phyloP scores from a whole-genome alignment of 1,284 basidiomycete genomes.

The Ceratobasidium sp. region DNA sequence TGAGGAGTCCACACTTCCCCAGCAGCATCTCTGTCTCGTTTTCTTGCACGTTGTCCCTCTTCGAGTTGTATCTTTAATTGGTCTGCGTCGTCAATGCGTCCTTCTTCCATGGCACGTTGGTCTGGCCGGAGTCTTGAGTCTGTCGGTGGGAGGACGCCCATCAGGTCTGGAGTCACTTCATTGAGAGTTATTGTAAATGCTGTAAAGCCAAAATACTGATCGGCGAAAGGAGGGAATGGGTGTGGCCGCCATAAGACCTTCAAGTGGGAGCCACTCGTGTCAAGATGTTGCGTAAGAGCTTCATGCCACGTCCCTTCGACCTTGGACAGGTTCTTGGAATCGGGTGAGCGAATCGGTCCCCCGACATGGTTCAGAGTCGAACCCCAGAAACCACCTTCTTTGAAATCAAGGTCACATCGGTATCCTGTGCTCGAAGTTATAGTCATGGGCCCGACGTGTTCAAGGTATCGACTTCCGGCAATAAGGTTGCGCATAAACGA shows the following conservation, averaged over 20 bases:
- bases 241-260: conserved; percentile 76
- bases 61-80: conserved; percentile 77
- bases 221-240: conserved; percentile 74
- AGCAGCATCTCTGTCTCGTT: conserved; percentile 61
- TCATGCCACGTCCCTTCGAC: conserved; percentile 88
- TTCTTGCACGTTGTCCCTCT: conserved; percentile 53
- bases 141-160: conserved; percentile 74
- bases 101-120: conserved; percentile 85
- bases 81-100: conserved; percentile 78
- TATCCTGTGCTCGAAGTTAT: conserved; percentile 67
- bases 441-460: conserved; percentile 76
- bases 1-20: conserved; percentile 64
- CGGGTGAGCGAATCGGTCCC: conserved; percentile 63
- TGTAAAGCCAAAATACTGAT: conserved; percentile 84
- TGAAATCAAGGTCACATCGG: conserved; percentile 78
- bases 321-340: conserved; percentile 60
- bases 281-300: conserved; percentile 68
- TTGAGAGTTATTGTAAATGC: conserved; percentile 81
- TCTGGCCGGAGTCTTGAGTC: conserved; percentile 88
- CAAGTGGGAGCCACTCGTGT: conserved; percentile 63
- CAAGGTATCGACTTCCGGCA: conserved; percentile 89
- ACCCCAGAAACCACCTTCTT: conserved; percentile 81
- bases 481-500: conserved; percentile 89
- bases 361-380: conserved; percentile 72
- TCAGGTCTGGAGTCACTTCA: conserved; percentile 75